phyloP scores from a whole-genome alignment of 2,329 filamentous ascomycete species.

The Tolypocladium inflatum region DNA sequence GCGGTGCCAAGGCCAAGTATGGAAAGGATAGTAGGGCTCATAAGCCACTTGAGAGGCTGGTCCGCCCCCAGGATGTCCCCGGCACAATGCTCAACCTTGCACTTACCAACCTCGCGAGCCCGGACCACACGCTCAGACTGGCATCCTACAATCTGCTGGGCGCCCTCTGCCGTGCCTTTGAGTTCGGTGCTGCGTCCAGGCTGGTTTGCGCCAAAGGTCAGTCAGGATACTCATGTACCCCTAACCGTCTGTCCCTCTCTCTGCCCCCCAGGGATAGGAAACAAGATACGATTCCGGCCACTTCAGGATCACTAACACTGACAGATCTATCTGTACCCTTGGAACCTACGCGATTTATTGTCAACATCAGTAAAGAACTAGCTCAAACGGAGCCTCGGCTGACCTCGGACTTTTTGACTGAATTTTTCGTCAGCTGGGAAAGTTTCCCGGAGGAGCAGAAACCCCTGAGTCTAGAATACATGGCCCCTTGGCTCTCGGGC shows the following conservation, averaged over 20 bases:
- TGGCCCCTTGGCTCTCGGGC: constrained; percentile 59
- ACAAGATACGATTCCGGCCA: not conserved
- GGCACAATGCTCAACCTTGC: constrained; percentile 60
- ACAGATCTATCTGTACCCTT: constrained; percentile 53
- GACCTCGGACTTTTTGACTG: constrained; percentile 60
- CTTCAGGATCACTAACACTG: not conserved
- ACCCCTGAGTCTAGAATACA: constrained; percentile 56
- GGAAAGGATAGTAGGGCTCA: constrained; percentile 51
- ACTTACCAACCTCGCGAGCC: constrained; percentile 55
- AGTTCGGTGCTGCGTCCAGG: constrained; percentile 52
- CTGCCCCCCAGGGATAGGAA: too few relatives aligned
- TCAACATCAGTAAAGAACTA: constrained; percentile 55
- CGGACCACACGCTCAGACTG: constrained; percentile 48
- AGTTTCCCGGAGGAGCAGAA: constrained; percentile 60
- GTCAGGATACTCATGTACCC: constrained; percentile 5
- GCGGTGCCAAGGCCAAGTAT: constrained; percentile 53
- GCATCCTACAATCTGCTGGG: constrained; percentile 60
- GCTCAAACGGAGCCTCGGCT: constrained; percentile 56
- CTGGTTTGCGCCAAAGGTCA: constrained; percentile 53
- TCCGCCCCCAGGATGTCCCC: constrained; percentile 61
- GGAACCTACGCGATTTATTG: constrained; percentile 54
- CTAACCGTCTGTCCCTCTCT: too few relatives aligned
- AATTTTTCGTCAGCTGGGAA: constrained; percentile 65
- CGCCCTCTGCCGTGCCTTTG: constrained; percentile 58
- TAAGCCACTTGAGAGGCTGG: constrained; percentile 55